These are phyloP conservation scores for Aspergillus unguis DNA, from an alignment of 2,329 filamentous ascomycete species.

Conservation along the genomic window DNA sequence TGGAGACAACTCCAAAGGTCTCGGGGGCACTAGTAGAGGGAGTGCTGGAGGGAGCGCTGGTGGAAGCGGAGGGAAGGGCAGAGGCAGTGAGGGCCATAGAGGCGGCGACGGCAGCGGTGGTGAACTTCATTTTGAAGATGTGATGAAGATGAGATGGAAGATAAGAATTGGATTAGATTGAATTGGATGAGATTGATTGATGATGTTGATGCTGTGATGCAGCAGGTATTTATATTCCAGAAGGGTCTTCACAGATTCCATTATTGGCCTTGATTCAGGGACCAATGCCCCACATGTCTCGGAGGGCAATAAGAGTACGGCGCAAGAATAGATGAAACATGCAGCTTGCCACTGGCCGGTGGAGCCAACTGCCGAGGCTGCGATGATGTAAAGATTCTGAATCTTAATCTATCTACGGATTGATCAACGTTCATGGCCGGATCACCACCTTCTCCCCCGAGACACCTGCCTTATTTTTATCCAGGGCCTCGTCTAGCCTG, in stretches of 20 bases:
- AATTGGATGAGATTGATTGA: background rate
- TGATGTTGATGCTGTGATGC: background rate
- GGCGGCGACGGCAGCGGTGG: slow-evolving; percentile 24
- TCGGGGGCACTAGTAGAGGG: slow-evolving; percentile 9
- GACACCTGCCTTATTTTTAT: slow-evolving; percentile 19
- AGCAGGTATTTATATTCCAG: too few species aligned
- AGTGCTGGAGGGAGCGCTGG: slow-evolving; percentile 18
- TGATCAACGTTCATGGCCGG: slow-evolving; percentile 4
- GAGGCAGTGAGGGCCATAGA: slow-evolving; percentile 31
- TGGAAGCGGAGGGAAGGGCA: slow-evolving; percentile 19
- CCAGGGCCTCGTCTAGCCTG: slow-evolving; percentile 18
- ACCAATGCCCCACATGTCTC: too few species aligned
- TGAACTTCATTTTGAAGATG: slow-evolving; percentile 28
- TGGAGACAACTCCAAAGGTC: slow-evolving; percentile 50
- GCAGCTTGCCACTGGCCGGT: too few species aligned
- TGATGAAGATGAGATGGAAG: background rate
- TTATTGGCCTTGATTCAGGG: too few species aligned
- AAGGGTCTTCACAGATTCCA: too few species aligned
- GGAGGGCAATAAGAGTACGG: too few species aligned
- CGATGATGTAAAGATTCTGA: too few species aligned
- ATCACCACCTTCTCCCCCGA: slow-evolving; percentile 21
- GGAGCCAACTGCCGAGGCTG: too few species aligned
- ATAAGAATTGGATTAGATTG: background rate
- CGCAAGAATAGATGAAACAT: too few species aligned
- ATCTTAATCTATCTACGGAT: background rate